Evolutionary conservation across 75 land plant species (phyloP), one percentile per base, ranked within the genome.

Genomic region (Selaginella tamariscina): DNA sequence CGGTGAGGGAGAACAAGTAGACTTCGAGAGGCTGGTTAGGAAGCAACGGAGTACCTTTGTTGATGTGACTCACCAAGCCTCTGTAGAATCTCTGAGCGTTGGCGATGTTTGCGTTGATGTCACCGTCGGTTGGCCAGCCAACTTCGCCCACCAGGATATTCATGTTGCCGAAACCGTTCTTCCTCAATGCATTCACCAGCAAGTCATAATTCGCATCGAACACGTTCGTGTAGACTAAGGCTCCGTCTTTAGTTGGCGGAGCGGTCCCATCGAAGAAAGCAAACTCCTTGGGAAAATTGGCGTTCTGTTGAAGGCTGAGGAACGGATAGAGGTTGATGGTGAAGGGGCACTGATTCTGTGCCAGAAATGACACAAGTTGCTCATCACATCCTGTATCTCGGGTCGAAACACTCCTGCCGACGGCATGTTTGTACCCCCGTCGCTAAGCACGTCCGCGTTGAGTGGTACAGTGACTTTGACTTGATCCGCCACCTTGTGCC

Each of bases 71-170:
- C 0, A 81, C 30, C 0, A 85, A 56, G 27, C 83, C 81, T 30
- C 83, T 78, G 67, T 81, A 82, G 73, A 79, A 88, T 33, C 70
- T 77, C 21, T 65, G 65, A 0, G 91, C 91, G 66, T 74, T 31
- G 0, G 54, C 8, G 0, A 32, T 24, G 31, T 76, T 85, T 1
- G 91, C 91, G 63, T 73, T 76, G 20, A 31, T 44, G 33, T 79
- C 73, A 5, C 88, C 91, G 70, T 88, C 91, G 0, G 85, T 81
- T 1, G 91, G 91, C 91, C 91, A 88, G 1, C 91, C 91, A 8
- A 88, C 76, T 57, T 88, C 91, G 0, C 91, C 91, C 0, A 88
- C 67, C 13, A 83, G 65, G 22, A 85, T 62, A 26, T 71, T 73
- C 68, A 85, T 66, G 56, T 81, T 72, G 0, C 77, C 69, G 64